Conservation (phyloP, 331 rosid genomes). For the Acacia pycnantha region DNA sequence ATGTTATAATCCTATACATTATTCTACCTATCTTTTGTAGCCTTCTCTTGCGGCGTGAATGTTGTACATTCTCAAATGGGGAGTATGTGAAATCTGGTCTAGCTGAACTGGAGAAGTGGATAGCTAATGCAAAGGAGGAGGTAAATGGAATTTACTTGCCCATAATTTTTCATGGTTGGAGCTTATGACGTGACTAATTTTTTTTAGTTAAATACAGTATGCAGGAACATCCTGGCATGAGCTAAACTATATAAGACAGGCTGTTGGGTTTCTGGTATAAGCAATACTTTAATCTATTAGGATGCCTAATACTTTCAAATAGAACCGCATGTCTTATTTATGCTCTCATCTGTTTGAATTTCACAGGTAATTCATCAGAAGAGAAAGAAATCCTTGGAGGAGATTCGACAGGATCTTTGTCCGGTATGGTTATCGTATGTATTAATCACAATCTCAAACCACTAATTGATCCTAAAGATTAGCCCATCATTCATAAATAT, state of each 20-base stretch:
- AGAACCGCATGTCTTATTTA: slow-evolving; percentile 24
- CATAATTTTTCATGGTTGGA: neutral
- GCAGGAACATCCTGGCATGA: slow-evolving; percentile 99
- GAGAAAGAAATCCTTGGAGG: slow-evolving; percentile 87
- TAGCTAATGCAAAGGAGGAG: slow-evolving; percentile 77
- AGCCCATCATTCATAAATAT: slow-evolving; percentile 7
- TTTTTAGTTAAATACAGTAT: slow-evolving; percentile 54
- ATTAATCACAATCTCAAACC: neutral
- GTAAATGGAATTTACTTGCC: slow-evolving; percentile 36
- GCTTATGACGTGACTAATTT: slow-evolving; percentile 24
- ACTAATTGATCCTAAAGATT: neutral
- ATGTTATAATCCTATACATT: slow-evolving; percentile 17
- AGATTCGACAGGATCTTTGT: slow-evolving; percentile 92
- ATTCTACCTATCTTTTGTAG: slow-evolving; percentile 40
- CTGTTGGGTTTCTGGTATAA: slow-evolving; percentile 96
- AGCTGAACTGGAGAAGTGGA: slow-evolving; percentile 97
- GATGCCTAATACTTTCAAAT: neutral
- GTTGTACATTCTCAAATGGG: slow-evolving; percentile 98
- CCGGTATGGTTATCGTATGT: slow-evolving; percentile 59
- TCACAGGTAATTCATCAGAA: slow-evolving; percentile 94
- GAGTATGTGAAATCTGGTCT: slow-evolving; percentile 96
- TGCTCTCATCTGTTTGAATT: slow-evolving; percentile 29
- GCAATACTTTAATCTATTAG: slow-evolving; percentile 29
- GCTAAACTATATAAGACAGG: slow-evolving; percentile 92
- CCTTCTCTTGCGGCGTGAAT: slow-evolving; percentile 91